A percentile compares a stretch with the other conserved stretches of the same genome.
These are phyloP conservation scores for Talaromyces nanjingensis DNA, from an alignment of 495 filamentous ascomycete genomes.

Conservation along the genomic window DNA sequence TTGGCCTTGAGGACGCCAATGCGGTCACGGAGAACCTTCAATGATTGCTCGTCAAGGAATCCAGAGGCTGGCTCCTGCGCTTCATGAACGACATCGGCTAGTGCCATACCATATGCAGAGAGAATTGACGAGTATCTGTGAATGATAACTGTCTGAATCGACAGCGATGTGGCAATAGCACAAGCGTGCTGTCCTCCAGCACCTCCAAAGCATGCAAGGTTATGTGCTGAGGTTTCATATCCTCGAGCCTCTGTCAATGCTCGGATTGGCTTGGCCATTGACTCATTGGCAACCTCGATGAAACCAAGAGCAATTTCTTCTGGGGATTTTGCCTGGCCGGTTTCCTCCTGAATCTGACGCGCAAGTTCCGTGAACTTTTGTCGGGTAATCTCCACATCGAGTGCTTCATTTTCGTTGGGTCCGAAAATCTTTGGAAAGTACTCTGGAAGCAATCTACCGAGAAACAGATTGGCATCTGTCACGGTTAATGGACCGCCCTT, in stretches of 20 bases:
- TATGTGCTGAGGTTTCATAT: conserved; percentile 42
- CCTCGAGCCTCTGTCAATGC: conserved; percentile 46
- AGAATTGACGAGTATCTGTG: conserved; percentile 47
- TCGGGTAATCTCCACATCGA: conserved; percentile 72
- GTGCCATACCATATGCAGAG: conserved; percentile 46
- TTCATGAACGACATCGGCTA: conserved; percentile 48
- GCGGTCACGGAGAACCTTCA: conserved; percentile 27
- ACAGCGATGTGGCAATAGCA: conserved; percentile 37
- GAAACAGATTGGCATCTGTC: conserved; percentile 90
- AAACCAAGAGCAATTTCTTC: conserved; percentile 77
- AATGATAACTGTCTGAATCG: conserved; percentile 43
- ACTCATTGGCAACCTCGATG: conserved; percentile 48
- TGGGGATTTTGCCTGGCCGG: conserved; percentile 57
- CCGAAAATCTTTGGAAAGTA: conserved; percentile 99
- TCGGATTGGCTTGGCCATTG: conserved; percentile 49
- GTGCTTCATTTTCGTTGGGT: conserved; percentile 76
- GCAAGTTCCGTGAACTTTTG: conserved; percentile 72
- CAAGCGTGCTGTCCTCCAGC: conserved; percentile 50
- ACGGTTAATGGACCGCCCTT: conserved; percentile 92
- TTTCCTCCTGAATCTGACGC: conserved; percentile 58
- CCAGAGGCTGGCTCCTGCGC: conserved; percentile 42
- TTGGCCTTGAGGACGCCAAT: conserved; percentile 25
- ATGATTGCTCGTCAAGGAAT: conserved; percentile 21
- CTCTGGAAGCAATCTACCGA: conserved; percentile 84
- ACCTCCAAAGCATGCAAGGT: conserved; percentile 47